Conservation (phyloP, 1,139 yeast genomes). For the Magnusiomyces paraingens region DNA sequence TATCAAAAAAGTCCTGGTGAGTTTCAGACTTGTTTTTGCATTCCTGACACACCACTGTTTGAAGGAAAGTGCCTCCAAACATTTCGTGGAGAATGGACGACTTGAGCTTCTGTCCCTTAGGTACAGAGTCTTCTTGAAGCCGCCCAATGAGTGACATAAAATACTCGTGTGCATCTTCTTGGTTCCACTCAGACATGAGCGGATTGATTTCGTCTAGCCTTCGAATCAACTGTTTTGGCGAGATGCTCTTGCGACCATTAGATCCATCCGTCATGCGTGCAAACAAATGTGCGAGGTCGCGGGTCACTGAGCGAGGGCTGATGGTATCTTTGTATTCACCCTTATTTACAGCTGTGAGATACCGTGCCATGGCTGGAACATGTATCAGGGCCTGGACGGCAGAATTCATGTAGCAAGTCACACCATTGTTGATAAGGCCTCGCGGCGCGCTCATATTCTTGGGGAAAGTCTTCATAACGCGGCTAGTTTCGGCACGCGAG, state of each 20-base stretch:
- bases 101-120: constrained; percentile 76
- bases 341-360: constrained; percentile 56
- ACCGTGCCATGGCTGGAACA: constrained; percentile 85
- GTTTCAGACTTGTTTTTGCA: constrained; percentile 84
- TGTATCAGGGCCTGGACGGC: constrained; percentile 89
- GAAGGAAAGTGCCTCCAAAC: constrained; percentile 85
- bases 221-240: constrained; percentile 68
- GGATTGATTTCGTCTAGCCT: constrained; percentile 82
- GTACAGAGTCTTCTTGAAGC: constrained; percentile 87
- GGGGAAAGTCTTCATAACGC: constrained; percentile 55
- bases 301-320: constrained; percentile 56
- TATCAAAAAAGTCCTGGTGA: constrained; percentile 88
- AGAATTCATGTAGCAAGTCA: constrained; percentile 93
- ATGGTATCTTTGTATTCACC: constrained; percentile 37
- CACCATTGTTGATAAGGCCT: constrained; percentile 87
- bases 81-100: constrained; percentile 82
- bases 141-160: constrained; percentile 85
- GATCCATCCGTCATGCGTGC: constrained; percentile 54
- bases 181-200: constrained; percentile 96
- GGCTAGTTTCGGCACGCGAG: constrained; percentile 32
- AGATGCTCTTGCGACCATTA: constrained; percentile 27
- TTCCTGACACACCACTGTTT: constrained; percentile 71
- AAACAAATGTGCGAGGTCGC: constrained; percentile 65
- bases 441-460: constrained; percentile 52
- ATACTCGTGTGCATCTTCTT: constrained; percentile 96